phyloP scores from a whole-genome alignment of 108 stramenopile genomes.

The Fragilaria crotonensis region DNA sequence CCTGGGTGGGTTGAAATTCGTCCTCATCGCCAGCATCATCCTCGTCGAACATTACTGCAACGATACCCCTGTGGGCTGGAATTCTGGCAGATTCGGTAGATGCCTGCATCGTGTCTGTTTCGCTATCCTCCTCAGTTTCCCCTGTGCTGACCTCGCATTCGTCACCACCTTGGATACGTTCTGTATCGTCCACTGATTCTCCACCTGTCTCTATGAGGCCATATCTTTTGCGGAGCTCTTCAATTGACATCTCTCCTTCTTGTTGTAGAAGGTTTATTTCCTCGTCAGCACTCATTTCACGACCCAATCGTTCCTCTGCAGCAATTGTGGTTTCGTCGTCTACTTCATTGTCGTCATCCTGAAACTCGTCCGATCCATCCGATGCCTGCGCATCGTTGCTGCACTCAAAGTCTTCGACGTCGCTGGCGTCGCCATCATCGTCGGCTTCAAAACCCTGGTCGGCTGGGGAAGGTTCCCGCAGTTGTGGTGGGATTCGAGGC shows the following conservation, averaged over 20 bases:
- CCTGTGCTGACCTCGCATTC: conserved; percentile 9
- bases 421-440: conserved; percentile 53
- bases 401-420: conserved; percentile 39
- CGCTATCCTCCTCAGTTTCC: neutral
- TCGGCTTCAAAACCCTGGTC: conserved; percentile 38
- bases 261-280: conserved; percentile 47
- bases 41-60: neutral
- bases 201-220: conserved; percentile 6
- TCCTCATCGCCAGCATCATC: conserved; percentile 24
- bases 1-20: conserved; percentile 23
- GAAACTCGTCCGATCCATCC: conserved; percentile 30
- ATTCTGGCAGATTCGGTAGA: too few species aligned
- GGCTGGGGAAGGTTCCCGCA: neutral
- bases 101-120: neutral
- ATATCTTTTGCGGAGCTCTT: conserved; percentile 59
- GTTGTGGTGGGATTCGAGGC: too few species aligned
- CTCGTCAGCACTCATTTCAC: conserved; percentile 50
- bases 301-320: conserved; percentile 52
- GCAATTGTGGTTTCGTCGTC: conserved; percentile 71
- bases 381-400: conserved; percentile 1
- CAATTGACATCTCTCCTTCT: conserved; percentile 61
- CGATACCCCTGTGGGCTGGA: too few species aligned
- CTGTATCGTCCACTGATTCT: neutral
- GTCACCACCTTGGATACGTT: conserved; percentile 8
- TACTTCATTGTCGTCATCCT: conserved; percentile 27